Base-by-base conservation (phyloP, 345 rosid genomes). In the Bretschneidera sinensis region DNA sequence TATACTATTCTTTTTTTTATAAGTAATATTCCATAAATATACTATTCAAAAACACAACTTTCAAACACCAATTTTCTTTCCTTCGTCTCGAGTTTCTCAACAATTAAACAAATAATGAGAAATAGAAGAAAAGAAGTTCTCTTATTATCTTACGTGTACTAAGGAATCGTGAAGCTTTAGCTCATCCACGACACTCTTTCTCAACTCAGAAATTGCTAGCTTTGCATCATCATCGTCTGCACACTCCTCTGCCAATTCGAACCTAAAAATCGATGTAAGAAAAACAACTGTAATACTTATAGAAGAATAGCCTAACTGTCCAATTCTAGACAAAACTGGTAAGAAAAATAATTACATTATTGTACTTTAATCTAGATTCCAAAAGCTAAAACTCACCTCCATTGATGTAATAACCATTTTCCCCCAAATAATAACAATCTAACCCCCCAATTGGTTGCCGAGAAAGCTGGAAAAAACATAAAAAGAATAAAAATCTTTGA, bases 221-320 rank as follows among this genome's bases (percentile, higher is more conserved):
- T 88, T 91, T 45, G 84, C 96, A 59, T 91, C 99, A 63, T 95
- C 99, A 69, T 91, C 99, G 69, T 86, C 99, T 23, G 99, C 88
- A 76, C 91, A 91, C 47, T 88, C 97, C 76, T 79, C 91, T 0
- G 99, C 96, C 72, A 81, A 71, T 61, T 83, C 92, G 73, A 83
- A 88, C 81, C 99, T 91, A 70, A 67, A 56, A 9, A 48, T 34
- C 50, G 57, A 9, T 15, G 45, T 73, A 61, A 49, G 22, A 60
- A 67, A 47, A 23, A 35, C n/a, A 17, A 52, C 65, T 35, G 45
- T n/a, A 55, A 52, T 45, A 51, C 48, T 31, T 33, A 15, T 2
- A 11, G 19, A 47, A 17, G 57, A 21, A 48, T 15, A 73, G 20
- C 35, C 55, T 45, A 63, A 51, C 15, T 33, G 45, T 23, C 51